Percentiles rank a stretch among this genome's conserved stretches.
These are phyloP conservation scores for Solioccasus polychromus DNA, from an alignment of 768 basidiomycete genomes.

Conservation along the genomic window DNA sequence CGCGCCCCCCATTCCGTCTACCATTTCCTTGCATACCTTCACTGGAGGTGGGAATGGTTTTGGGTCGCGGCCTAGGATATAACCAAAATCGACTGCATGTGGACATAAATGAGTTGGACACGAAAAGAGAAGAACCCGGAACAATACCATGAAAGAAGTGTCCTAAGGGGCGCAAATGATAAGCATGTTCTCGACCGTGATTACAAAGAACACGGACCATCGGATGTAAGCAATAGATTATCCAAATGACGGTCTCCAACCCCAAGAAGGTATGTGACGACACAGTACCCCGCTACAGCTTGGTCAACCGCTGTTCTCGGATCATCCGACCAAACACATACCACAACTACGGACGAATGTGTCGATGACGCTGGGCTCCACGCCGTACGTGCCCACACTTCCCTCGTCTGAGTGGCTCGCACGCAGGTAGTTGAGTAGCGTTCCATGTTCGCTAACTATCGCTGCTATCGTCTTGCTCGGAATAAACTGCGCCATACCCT, in stretches of 20 bases:
- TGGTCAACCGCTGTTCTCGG: constrained; percentile 11
- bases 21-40: constrained; percentile 99
- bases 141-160: constrained; percentile 93
- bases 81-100: constrained; percentile 89
- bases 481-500: constrained; percentile 97
- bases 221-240: constrained; percentile 88
- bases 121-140: not conserved
- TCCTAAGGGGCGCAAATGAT: constrained; percentile 37
- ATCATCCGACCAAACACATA: constrained; percentile 32
- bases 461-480: constrained; percentile 94
- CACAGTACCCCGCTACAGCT: constrained; percentile 88
- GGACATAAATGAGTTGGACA: constrained; percentile 9
- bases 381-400: constrained; percentile 90
- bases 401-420: constrained; percentile 90
- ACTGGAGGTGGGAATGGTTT: constrained; percentile 98
- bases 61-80: constrained; percentile 95
- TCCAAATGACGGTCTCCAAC: constrained; percentile 97
- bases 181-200: constrained; percentile 3
- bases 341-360: constrained; percentile 97
- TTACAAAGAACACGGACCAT: constrained; percentile 50
- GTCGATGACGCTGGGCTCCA: constrained; percentile 92
- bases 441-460: constrained; percentile 90
- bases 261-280: constrained; percentile 92
- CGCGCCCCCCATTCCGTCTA: constrained; percentile 98
- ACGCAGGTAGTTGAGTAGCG: constrained; percentile 82